Evolutionary conservation across 805 yeast genomes (phyloP).

Genomic region (Metschnikowia cerradonensis): DNA sequence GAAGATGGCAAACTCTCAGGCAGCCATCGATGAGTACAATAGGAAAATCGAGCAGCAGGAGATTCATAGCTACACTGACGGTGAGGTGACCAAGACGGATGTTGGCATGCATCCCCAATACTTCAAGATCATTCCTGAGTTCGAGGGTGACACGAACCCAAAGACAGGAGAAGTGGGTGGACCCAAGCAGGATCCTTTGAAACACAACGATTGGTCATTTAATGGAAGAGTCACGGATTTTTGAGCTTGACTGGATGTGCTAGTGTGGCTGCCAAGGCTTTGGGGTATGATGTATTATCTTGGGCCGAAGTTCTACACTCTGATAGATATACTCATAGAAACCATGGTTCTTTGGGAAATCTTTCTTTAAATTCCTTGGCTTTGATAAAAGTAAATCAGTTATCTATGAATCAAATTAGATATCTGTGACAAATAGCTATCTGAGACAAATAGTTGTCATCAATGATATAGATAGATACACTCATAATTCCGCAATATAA

Average conservation of each 20-base stretch:
- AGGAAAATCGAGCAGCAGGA: slow-evolving; percentile 32
- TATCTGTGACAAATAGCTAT: too few species aligned
- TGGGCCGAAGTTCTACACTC: not conserved
- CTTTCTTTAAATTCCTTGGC: not conserved
- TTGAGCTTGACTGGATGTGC: slow-evolving; percentile 23
- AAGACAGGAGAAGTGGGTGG: slow-evolving; percentile 95
- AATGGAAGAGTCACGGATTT: slow-evolving; percentile 97
- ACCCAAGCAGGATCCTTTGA: slow-evolving; percentile 93
- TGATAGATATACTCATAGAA: not conserved
- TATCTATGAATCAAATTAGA: too few species aligned
- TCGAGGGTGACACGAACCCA: slow-evolving; percentile 92
- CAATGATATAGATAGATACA: too few species aligned
- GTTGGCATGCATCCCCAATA: slow-evolving; percentile 68
- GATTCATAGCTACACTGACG: slow-evolving; percentile 7
- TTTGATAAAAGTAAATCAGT: too few species aligned
- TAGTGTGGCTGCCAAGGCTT: not conserved
- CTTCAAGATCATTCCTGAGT: slow-evolving; percentile 83
- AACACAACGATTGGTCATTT: slow-evolving; percentile 83
- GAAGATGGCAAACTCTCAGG: slow-evolving; percentile 72
- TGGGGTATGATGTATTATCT: not conserved
- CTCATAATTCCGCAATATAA: too few species aligned
- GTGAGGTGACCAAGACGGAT: slow-evolving; percentile 33
- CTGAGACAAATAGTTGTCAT: too few species aligned
- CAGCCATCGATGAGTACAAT: slow-evolving; percentile 73
- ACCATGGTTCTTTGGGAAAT: not conserved